Evolutionary conservation across 441 rosid genomes (phyloP), one percentile per base, ranked within the genome.

Genomic region (Capsella rubella): DNA sequence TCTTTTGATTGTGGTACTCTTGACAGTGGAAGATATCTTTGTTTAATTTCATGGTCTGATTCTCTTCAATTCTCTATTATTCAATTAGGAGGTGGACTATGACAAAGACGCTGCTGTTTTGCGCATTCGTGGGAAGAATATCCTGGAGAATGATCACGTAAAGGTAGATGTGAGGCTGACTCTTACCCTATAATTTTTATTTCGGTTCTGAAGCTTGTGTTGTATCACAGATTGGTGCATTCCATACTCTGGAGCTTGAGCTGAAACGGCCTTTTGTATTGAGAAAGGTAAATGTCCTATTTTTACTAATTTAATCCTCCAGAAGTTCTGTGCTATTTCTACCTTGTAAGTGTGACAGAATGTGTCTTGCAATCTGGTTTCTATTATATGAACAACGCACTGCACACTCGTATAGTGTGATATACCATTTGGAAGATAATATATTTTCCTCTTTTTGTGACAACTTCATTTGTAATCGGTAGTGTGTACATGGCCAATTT

Each of bases 91-190:
- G 25, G 83, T 82, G 63, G 95, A 95, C 59, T 95, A 89, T 83
- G 98, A 95, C 61, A 88, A 92, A 85, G 96, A 77, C 28, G 97
- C 88, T 12, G 73, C 90, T 52, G 86, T 84, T 47, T 73, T 95
- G 82, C 93, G 99, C 58, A 80, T 95, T 71, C 97, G 97, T n/a
- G 99, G 99, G 49, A 95, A 88, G 80, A 95, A 95, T 81, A 77
- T 86, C 56, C 79, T 90, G 51, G 95, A 91, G 83, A 95, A 92
- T 78, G 93, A 89, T 34, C 74, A 92, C 74, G 99, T 95, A 18
- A 89, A 95, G 89, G 99, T 92, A 75, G 60, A 75, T 57, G 64
- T 47, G 43, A 63, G 54, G 5, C 66, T 55, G 21, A n/a, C 8
- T 69, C 68, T 67, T 27, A 54, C 47, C 43, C 14, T 54, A 10